phyloP scores from a whole-genome alignment of 192 early-diverging fungal genomes.

The Piromyces finnis region DNA sequence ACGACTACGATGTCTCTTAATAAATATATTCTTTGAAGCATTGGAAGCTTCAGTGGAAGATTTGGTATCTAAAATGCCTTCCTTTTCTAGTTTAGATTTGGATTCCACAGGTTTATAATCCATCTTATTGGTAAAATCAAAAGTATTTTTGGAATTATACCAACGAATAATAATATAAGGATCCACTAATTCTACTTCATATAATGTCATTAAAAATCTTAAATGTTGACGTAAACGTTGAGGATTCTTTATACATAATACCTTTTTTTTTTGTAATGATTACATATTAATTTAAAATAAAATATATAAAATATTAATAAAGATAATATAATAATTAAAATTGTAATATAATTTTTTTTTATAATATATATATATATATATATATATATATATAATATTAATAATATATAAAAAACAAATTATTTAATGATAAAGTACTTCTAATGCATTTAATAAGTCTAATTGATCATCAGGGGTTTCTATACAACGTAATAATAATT shows the following conservation, averaged over 20 bases:
- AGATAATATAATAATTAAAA: too few relatives aligned
- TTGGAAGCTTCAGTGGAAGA: not conserved
- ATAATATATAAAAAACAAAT: too few relatives aligned
- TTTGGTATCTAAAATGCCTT: not conserved
- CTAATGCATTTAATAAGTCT: not conserved
- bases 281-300: too few relatives aligned
- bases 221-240: not conserved
- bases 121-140: not conserved
- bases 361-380: too few relatives aligned
- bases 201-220: not conserved
- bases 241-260: not conserved
- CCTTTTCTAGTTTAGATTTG: too few relatives aligned
- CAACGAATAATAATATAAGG: not conserved
- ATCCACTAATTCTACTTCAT: not conserved
- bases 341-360: too few relatives aligned
- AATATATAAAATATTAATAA: too few relatives aligned
- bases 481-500: not conserved
- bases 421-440: too few relatives aligned
- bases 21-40: not conserved
- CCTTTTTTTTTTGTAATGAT: too few relatives aligned
- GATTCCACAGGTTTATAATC: not conserved
- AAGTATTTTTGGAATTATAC: not conserved
- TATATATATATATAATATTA: too few relatives aligned
- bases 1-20: not conserved
- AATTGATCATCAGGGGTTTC: not conserved